A percentile compares a stretch with the other conserved stretches of the same genome.
Conservation (phyloP, 164 flowering plant species). For the Saururus chinensis region DNA sequence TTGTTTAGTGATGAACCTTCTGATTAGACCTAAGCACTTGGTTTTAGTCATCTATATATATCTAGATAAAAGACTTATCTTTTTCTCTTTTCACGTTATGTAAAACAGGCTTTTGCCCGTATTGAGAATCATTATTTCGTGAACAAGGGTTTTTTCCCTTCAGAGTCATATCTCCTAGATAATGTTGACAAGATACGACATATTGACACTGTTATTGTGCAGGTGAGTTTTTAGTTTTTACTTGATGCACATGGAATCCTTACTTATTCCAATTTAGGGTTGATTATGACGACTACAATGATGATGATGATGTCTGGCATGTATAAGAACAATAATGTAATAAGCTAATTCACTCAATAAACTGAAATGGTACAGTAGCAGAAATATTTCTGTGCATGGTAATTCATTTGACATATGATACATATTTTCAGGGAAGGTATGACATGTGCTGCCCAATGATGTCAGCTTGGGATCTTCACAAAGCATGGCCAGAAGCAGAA, state of each 20-base stretch:
- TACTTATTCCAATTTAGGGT: neutral
- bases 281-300: too few relatives aligned
- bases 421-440: slow-evolving; percentile 81
- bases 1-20: neutral
- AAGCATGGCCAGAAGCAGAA: slow-evolving; percentile 97
- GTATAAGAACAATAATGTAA: too few relatives aligned
- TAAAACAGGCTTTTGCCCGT: slow-evolving; percentile 82
- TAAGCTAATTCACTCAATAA: too few relatives aligned
- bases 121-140: slow-evolving; percentile 90
- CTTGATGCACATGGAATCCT: neutral
- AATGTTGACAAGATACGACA: slow-evolving; percentile 87
- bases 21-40: neutral
- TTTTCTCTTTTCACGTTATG: neutral
- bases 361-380: too few relatives aligned
- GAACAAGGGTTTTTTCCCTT: slow-evolving; percentile 80
- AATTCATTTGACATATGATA: neutral
- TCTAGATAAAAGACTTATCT: neutral
- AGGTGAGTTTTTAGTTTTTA: slow-evolving; percentile 42
- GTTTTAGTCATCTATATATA: neutral
- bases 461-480: slow-evolving; percentile 99
- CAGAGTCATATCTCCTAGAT: slow-evolving; percentile 81
- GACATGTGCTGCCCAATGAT: slow-evolving; percentile 93
- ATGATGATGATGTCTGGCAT: too few relatives aligned
- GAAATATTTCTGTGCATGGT: too few relatives aligned
- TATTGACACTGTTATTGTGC: slow-evolving; percentile 68